phyloP scores from a whole-genome alignment of 1,284 basidiomycete species.

The Ustilago xerochloae region DNA sequence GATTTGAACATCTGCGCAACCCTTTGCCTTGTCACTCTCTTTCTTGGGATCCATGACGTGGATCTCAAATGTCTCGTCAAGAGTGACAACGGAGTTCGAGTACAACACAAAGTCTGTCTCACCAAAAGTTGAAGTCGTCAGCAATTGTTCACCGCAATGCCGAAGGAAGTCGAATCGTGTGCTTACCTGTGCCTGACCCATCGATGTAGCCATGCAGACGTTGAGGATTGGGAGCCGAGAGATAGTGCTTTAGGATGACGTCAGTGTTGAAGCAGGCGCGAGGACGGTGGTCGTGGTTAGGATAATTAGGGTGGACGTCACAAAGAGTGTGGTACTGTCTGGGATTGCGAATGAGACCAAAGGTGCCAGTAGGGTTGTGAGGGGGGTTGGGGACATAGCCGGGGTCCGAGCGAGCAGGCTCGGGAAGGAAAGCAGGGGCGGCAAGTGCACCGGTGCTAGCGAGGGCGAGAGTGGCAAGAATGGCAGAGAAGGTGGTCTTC shows the following conservation, averaged over 20 bases:
- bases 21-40: not conserved
- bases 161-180: no score
- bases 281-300: not conserved
- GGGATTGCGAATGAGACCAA: not conserved
- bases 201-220: not conserved
- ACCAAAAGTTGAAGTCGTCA: not conserved
- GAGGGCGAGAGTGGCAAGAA: not conserved
- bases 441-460: no score
- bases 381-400: not conserved
- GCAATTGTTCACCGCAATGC: no score
- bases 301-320: not conserved
- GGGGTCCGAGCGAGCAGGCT: not conserved
- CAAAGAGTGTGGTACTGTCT: not conserved
- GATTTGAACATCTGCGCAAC: conserved; percentile 12
- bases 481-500: not conserved
- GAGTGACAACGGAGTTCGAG: conserved; percentile 9
- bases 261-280: conserved; percentile 3
- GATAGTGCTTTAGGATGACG: not conserved
- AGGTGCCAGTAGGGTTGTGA: not conserved
- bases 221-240: not conserved
- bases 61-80: conserved; percentile 13
- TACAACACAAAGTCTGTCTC: conserved; percentile 10
- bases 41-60: conserved; percentile 4
- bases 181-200: not conserved
- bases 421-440: not conserved